Evolutionary conservation across 1,284 basidiomycete species (phyloP).

Genomic region (Chalciporus sp.): DNA sequence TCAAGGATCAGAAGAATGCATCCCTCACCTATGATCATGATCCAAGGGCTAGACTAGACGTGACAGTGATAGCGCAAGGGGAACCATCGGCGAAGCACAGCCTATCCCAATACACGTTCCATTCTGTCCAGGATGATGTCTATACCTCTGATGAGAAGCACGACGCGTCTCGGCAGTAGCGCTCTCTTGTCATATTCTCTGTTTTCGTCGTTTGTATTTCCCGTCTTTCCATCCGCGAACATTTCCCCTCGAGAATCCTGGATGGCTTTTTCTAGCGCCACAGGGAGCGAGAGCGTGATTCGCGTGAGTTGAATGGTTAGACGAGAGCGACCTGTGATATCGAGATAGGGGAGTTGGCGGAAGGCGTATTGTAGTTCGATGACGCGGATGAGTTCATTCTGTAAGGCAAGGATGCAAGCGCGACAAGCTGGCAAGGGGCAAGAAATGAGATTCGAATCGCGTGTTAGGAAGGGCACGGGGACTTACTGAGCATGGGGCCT

Average conservation of each 20-base stretch:
- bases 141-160: conserved; percentile 58
- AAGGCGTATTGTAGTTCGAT: conserved; percentile 81
- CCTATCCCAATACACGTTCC: conserved; percentile 56
- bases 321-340: conserved; percentile 75
- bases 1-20: not conserved
- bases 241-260: conserved; percentile 33
- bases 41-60: not conserved
- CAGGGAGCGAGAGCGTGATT: conserved; percentile 78
- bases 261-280: conserved; percentile 75
- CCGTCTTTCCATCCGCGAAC: conserved; percentile 6
- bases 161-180: conserved; percentile 59
- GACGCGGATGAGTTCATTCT: conserved; percentile 70
- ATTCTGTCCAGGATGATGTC: conserved; percentile 64
- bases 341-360: conserved; percentile 75
- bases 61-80: not conserved
- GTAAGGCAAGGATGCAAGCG: conserved; percentile 74
- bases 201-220: conserved; percentile 12
- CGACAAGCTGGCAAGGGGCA: conserved; percentile 60
- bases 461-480: not conserved
- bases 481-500: conserved; percentile 67
- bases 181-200: conserved; percentile 29
- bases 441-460: conserved; percentile 3
- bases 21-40: not conserved
- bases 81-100: not conserved
- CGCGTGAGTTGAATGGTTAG: conserved; percentile 78